These are phyloP conservation scores for Schwanniomyces vanrijiae DNA, from an alignment of 805 yeast species.

Conservation along the genomic window DNA sequence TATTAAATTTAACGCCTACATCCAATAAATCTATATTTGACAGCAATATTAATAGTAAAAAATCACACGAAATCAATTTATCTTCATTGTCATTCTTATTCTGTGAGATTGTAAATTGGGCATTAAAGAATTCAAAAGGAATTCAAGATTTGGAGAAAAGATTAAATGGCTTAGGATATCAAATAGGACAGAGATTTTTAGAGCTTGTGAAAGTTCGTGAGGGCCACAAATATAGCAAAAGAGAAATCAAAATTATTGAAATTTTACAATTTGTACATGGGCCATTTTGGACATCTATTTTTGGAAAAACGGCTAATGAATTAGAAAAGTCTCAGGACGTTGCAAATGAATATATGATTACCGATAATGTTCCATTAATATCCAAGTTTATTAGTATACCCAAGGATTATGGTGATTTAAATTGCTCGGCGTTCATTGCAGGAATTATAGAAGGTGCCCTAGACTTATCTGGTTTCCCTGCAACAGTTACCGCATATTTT, in stretches of 20 bases:
- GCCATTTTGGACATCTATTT: constrained; percentile 68
- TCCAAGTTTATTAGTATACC: constrained; percentile 78
- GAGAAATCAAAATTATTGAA: constrained; percentile 67
- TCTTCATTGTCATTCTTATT: constrained; percentile 69
- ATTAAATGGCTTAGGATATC: constrained; percentile 73
- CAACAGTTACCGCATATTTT: constrained; percentile 80
- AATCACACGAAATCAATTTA: constrained; percentile 64
- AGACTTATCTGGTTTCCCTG: constrained; percentile 70
- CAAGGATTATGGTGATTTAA: constrained; percentile 71
- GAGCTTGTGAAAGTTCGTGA: constrained; percentile 71
- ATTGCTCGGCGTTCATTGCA: constrained; percentile 81
- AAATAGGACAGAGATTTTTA: constrained; percentile 68
- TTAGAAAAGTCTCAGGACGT: constrained; percentile 72
- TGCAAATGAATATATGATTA: constrained; percentile 73
- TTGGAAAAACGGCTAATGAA: constrained; percentile 73
- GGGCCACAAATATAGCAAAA: constrained; percentile 57
- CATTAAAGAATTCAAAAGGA: constrained; percentile 61
- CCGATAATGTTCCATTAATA: constrained; percentile 70
- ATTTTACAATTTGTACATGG: constrained; percentile 71
- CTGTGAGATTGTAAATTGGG: constrained; percentile 66
- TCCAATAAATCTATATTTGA: constrained; percentile 59
- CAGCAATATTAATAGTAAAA: constrained; percentile 59
- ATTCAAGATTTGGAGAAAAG: constrained; percentile 58
- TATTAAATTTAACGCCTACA: constrained; percentile 30
- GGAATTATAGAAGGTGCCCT: constrained; percentile 83